These are phyloP conservation scores for Phytopythium ostracodes DNA, from an alignment of 352 stramenopile species.

Conservation along the genomic window DNA sequence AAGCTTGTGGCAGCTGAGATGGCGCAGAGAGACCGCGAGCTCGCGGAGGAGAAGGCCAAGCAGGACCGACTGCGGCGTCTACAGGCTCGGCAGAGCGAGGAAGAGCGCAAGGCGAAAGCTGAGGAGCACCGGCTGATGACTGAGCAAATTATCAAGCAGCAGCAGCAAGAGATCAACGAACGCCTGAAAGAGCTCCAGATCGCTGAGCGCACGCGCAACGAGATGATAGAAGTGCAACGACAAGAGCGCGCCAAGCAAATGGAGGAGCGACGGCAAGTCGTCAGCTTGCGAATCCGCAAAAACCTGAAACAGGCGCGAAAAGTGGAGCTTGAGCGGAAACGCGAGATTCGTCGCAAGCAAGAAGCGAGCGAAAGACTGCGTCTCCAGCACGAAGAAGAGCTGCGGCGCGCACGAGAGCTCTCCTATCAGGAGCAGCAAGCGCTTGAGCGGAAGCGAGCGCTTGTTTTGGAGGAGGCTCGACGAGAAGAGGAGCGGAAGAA, in stretches of 20 bases:
- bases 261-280: conserved; percentile 54
- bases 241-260: conserved; percentile 59
- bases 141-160: conserved; percentile 47
- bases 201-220: conserved; percentile 57
- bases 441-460: conserved; percentile 61
- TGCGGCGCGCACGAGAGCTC: conserved; percentile 46
- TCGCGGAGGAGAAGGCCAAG: conserved; percentile 75
- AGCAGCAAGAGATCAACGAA: conserved; percentile 63
- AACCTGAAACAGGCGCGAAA: conserved; percentile 65
- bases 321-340: conserved; percentile 58
- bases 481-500: conserved; percentile 80
- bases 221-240: conserved; percentile 72
- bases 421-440: conserved; percentile 65
- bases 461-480: conserved; percentile 63
- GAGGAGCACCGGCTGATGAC: conserved; percentile 65
- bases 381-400: conserved; percentile 56
- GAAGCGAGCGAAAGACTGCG: conserved; percentile 47
- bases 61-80: conserved; percentile 63
- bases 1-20: conserved; percentile 61
- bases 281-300: conserved; percentile 59
- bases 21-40: conserved; percentile 61
- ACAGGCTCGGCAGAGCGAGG: conserved; percentile 63
- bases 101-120: conserved; percentile 69
- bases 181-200: conserved; percentile 56
- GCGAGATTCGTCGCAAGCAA: conserved; percentile 63